Evolutionary conservation across 1,139 yeast genomes (phyloP).

Genomic region (Magnusiomyces sp.): DNA sequence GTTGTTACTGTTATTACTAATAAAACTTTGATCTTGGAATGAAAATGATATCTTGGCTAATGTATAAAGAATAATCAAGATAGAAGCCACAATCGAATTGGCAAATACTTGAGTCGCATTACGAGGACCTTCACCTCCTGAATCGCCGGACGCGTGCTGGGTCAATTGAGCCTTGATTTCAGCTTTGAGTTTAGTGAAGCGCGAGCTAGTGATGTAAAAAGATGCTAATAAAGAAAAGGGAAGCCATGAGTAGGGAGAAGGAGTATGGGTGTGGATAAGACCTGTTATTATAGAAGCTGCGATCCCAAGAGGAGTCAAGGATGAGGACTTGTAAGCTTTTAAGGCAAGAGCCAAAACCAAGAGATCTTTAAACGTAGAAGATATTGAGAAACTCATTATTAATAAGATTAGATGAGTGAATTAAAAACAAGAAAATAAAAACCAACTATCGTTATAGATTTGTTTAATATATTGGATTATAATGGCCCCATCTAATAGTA

Average conservation of each 20-base stretch:
- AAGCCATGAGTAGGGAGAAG: constrained; percentile 25
- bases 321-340: constrained; percentile 30
- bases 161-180: constrained; percentile 28
- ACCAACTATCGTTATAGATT: too few species aligned
- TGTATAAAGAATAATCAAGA: constrained; percentile 18
- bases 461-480: too few species aligned
- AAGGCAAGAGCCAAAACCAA: constrained; percentile 18
- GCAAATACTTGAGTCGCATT: constrained; percentile 38
- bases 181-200: constrained; percentile 35
- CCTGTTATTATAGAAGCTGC: constrained; percentile 36
- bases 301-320: constrained; percentile 36
- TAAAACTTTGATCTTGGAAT: too few species aligned
- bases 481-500: too few species aligned
- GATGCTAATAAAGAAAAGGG: constrained; percentile 31
- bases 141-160: constrained; percentile 13
- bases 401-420: background rate
- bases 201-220: constrained; percentile 37
- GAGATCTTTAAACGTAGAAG: background rate
- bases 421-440: too few species aligned
- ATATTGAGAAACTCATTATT: background rate
- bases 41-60: constrained; percentile 3
- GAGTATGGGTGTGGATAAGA: constrained; percentile 35
- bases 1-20: too few species aligned
- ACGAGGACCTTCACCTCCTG: constrained; percentile 25
- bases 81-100: constrained; percentile 21